Evolutionary conservation across 1,284 basidiomycete genomes (phyloP), one percentile per base, ranked within the genome.

Genomic region (Malassezia japonica): DNA sequence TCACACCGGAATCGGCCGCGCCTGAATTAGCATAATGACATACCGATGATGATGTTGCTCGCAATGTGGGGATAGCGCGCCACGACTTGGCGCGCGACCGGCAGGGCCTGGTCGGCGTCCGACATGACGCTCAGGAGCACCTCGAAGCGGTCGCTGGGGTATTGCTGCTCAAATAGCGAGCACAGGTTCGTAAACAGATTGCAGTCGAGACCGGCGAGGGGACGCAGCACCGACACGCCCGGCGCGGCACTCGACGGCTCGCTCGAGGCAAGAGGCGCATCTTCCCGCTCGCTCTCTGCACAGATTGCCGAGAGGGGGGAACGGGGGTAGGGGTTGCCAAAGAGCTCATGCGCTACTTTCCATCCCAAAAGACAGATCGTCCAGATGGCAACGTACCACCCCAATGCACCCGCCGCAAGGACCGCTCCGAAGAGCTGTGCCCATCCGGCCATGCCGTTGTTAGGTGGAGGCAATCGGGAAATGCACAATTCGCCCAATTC

Each of bases 331-430:
- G 56, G 46, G n/a, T 53, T 27, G n/a, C 40, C 34, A 36, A 40
- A 52, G 29, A 45, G 40, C 16, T 44, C 36, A 7, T 40, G 40
- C 0, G 51, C 38, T 4, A 59, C 78, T 39, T 77, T 69, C 62
- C 85, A 85, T 6, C 90, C 91, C 10, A 91, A 65, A 0, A 89
- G 70, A 32, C 84, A 81, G 24, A 95, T 71, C 6, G 76, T 74
- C 85, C 86, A 91, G 39, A 94, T 70, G 27, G 79, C 68, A 4
- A 74, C 53, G 70, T 88, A 95, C 82, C 88, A 87, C 4, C 56
- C 31, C 10, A 48, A 39, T 1, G 56, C 56, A 4, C 55, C 40
- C 9, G 25, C 28, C 8, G 39, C 39, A 8, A 44, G 21, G 6
- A 43, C 38, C 13, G 18, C 36, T 3, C n/a, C 6, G 24, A 37